These are phyloP conservation scores for Quercus rubra DNA, from an alignment of 306 rosid genomes.

Conservation along the genomic window DNA sequence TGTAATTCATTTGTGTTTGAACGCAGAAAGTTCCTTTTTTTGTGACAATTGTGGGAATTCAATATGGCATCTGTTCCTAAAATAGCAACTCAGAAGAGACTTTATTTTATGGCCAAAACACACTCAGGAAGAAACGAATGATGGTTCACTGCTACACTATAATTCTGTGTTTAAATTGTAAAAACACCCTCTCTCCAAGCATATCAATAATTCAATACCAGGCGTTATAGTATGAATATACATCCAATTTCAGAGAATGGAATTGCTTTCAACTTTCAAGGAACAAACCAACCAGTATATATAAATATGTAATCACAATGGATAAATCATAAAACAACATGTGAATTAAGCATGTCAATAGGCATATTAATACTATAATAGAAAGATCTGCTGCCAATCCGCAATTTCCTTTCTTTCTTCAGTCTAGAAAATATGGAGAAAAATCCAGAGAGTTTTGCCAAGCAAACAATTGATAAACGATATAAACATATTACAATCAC, in stretches of 20 bases:
- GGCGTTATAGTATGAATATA: no score
- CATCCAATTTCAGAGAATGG: neutral
- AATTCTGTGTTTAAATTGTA: no score
- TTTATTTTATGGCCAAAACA: no score
- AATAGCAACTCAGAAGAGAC: no score
- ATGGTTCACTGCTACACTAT: no score
- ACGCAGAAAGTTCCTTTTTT: no score
- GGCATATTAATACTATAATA: constrained; percentile 13
- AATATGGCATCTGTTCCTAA: no score
- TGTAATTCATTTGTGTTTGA: no score
- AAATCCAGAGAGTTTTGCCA: constrained; percentile 46
- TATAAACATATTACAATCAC: constrained; percentile 52
- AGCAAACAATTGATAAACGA: constrained; percentile 50
- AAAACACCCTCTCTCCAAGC: no score
- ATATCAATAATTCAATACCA: no score
- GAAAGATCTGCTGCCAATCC: constrained; percentile 26
- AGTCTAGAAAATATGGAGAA: constrained; percentile 33
- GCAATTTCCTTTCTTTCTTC: constrained; percentile 33
- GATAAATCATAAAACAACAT: constrained; percentile 31
- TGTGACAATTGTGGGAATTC: no score
- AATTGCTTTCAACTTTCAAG: constrained; percentile 20
- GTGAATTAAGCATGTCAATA: constrained; percentile 31
- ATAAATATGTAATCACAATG: constrained; percentile 23
- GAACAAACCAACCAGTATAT: constrained; percentile 26
- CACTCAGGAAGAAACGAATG: no score